Base-by-base conservation (phyloP, 257 asterid species). In the Nicotiana noctiflora region DNA sequence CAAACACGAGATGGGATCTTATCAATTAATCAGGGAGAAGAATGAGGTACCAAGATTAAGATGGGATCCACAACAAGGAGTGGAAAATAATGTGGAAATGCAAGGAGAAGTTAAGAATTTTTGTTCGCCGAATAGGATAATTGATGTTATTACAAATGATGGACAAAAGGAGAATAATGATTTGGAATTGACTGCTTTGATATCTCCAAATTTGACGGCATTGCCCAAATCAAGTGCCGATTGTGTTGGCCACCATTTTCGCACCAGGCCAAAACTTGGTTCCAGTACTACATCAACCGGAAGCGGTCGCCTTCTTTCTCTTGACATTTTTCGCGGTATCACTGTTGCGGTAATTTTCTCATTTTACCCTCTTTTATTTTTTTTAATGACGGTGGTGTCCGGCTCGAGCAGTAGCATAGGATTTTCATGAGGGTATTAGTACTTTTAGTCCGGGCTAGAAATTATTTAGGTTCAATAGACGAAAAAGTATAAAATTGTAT, bases 311-410 rank as follows among this genome's bases (percentile, higher is more conserved):
- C 88, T 90, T 32, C 87, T 85, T 55, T 90, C 93, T 19, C 92
- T 90, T 15, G 93, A 90, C 78, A 87, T 88, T 67, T 90, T 90
- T 60, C 93, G 93, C 19, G 93, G 93, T 21, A 81, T 90, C 34
- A 87, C 93, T 15, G 92, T 90, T 25, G 88, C 81, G 87, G 93
- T 88, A 87, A 77, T 21, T 32, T 40, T 40, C 49, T 40, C 49
- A 40, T 40, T 40, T 40, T 40, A 40, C 3, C 49, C 12, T 0
- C 11, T 40, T 40, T 40, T 40, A 0, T 40, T 37, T 8, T 8
- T 40, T 37, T 40, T 40, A 8, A 2, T 40, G 10, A 2, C 12
- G 49, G 12, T 40, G 49, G 49, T 40, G 49, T 34, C 9, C 49
- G 2, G 49, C 11, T 37, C 46, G 9, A 2, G 44, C 7, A 34